Evolutionary conservation across 345 rosid genomes (phyloP).

Genomic region (Citrus unshiu): DNA sequence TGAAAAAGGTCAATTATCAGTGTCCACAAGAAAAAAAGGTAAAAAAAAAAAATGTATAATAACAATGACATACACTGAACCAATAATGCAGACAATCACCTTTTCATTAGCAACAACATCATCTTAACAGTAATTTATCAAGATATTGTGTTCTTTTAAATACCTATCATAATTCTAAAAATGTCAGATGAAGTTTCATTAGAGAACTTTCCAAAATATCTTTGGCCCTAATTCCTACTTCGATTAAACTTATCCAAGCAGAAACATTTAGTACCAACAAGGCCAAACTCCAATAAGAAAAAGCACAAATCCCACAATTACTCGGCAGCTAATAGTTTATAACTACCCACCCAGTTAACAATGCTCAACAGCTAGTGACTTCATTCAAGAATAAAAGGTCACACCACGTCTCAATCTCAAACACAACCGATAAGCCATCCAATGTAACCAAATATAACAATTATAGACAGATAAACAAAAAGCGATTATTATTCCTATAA

Average conservation of each 20-base stretch:
- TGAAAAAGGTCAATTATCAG: constrained; percentile 14
- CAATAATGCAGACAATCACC: not conserved
- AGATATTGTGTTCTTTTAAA: not conserved
- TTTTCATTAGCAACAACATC: not conserved
- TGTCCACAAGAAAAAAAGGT: not conserved
- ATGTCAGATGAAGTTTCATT: not conserved
- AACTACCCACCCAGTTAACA: too few relatives aligned
- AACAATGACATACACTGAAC: not conserved
- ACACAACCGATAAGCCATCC: not conserved
- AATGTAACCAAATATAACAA: not conserved
- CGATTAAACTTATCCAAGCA: not conserved
- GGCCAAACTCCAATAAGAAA: too few relatives aligned
- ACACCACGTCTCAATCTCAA: not conserved
- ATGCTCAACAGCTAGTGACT: too few relatives aligned
- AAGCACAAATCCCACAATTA: too few relatives aligned
- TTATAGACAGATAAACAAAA: not conserved
- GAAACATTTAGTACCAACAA: not conserved
- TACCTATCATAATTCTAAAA: not conserved
- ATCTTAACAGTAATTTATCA: not conserved
- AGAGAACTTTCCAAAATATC: not conserved
- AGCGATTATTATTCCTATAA: not conserved
- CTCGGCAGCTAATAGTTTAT: too few relatives aligned
- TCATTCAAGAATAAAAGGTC: too few relatives aligned
- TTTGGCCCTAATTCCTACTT: not conserved
- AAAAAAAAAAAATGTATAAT: not conserved